A percentile compares a stretch with the other conserved stretches of the same genome.
phyloP scores from a whole-genome alignment of 495 filamentous ascomycete genomes.

The Ramalina peruviana region DNA sequence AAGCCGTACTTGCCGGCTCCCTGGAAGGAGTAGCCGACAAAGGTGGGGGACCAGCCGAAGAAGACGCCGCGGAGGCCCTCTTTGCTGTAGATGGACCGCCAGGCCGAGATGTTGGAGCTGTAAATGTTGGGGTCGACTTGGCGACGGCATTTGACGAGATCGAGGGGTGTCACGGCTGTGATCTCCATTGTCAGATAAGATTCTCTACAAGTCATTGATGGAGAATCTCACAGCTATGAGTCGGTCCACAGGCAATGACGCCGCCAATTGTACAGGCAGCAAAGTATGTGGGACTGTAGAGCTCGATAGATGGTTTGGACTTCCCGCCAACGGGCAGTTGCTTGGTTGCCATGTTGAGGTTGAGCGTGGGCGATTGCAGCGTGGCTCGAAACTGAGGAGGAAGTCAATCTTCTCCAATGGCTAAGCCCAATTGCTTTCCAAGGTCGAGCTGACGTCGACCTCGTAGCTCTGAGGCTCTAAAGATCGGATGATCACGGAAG shows the following conservation, averaged over 20 bases:
- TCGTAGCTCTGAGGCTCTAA: too few species aligned
- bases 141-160: constrained; percentile 48
- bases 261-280: constrained; percentile 49
- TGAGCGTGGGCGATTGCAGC: too few species aligned
- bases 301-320: constrained; percentile 36
- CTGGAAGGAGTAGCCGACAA: constrained; percentile 56
- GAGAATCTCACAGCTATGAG: constrained; percentile 20
- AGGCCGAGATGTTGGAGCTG: constrained; percentile 51
- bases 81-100: constrained; percentile 46
- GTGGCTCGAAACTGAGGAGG: too few species aligned
- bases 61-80: constrained; percentile 58
- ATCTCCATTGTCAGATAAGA: constrained; percentile 32
- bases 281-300: constrained; percentile 55
- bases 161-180: constrained; percentile 40
- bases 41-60: constrained; percentile 60
- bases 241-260: constrained; percentile 51
- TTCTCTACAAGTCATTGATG: neutral
- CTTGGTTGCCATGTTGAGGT: constrained; percentile 7
- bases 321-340: constrained; percentile 7
- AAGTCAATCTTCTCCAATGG: too few species aligned
- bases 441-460: too few species aligned
- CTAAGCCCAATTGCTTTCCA: too few species aligned
- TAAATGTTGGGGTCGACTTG: constrained; percentile 63
- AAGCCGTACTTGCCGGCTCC: constrained; percentile 69
- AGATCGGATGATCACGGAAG: too few species aligned